phyloP scores from a whole-genome alignment of 179 eudicot genomes.

The Amaranthus tricolor region DNA sequence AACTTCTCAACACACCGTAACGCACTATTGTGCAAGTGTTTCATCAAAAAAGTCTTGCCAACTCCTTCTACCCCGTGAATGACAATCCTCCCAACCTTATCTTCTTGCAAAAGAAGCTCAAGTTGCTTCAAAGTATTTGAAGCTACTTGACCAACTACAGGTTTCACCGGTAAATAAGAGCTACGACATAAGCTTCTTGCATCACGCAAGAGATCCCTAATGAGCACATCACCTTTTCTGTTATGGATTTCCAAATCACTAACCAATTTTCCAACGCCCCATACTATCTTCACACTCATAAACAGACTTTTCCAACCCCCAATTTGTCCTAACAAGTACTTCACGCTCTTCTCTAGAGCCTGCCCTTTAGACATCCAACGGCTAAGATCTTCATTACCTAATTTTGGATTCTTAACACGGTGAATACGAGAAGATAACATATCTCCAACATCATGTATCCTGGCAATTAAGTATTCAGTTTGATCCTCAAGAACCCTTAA shows the following conservation, averaged over 20 bases:
- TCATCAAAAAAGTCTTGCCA: constrained; percentile 22
- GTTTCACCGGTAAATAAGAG: constrained; percentile 7
- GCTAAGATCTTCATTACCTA: neutral
- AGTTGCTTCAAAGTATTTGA: neutral
- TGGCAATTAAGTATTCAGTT: neutral
- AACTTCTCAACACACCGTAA: neutral
- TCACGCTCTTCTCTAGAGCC: neutral
- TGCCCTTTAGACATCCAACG: neutral
- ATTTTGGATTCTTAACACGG: constrained; percentile 8
- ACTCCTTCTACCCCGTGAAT: neutral
- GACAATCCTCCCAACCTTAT: neutral
- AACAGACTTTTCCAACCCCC: neutral
- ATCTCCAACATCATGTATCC: neutral
- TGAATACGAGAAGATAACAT: neutral
- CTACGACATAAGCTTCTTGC: neutral
- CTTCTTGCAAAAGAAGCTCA: neutral
- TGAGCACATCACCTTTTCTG: neutral
- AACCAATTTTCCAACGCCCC: neutral
- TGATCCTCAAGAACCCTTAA: neutral
- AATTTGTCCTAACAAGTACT: neutral
- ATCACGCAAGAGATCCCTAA: neutral
- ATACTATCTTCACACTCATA: neutral
- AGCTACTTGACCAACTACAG: constrained; percentile 12
- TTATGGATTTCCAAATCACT: neutral
- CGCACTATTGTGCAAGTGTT: constrained; percentile 19